Evolutionary conservation across 768 basidiomycete genomes (phyloP), one percentile per base, ranked within the genome.

Genomic region (Mrakia frigida): DNA sequence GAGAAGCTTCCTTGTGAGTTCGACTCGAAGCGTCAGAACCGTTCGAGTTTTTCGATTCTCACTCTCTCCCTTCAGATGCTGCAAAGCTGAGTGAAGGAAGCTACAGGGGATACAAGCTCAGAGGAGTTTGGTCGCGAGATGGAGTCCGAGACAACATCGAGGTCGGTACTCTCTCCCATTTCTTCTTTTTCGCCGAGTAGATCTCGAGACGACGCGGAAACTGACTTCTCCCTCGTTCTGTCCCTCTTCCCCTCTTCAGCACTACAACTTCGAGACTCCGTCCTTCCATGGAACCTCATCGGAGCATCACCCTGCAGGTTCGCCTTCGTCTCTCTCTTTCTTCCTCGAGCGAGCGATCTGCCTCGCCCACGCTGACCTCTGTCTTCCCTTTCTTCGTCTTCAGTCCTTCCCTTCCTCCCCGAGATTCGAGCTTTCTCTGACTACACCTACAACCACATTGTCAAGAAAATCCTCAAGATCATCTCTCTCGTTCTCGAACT

Each of bases 401-500:
- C 56, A 56, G 56, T 56, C n/a, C 74, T 43, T 9, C 80, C 79
- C 7, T 80, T 79, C 69, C 75, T 79, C 71, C 77, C 79, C 31
- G 80, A 81, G 77, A 81, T 81, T 70, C 52, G 46, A 9, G 73
- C 67, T 3, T 81, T 81, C 71, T 78, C 80, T n/a, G 56, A 76
- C 31, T 77, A 79, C 53, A 79, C 78, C 1, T 79, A 79, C 71
- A 61, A 79, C 56, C 46, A 79, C 52, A 79, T 79, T 21, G 80
- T 81, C 74, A 77, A 78, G n/a, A 75, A 80, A 10, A 75, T 82
- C 10, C 72, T 81, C n/a, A 78, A 67, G 4, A 73, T 82, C 35
- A 70, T 82, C 25, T 81, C 80, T 6, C 72, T 71, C 18, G 81
- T 81, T 21, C 78, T 82, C 74, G 81, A 82, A 52, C 78, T 82